Base-by-base conservation (phyloP, 768 basidiomycete species). In the Botryobasidium botryosum region DNA sequence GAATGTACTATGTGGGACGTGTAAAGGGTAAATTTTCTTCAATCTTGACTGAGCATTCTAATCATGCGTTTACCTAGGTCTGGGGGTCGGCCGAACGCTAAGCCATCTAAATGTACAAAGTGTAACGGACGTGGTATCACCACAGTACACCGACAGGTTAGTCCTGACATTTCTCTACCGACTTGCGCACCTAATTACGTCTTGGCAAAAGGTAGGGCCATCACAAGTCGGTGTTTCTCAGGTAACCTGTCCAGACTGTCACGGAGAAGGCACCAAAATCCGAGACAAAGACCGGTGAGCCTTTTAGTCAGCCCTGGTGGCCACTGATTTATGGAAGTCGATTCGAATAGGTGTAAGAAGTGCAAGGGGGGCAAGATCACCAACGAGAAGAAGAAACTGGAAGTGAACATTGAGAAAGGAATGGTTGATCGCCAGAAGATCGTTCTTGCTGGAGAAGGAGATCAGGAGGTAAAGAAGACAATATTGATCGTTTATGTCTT, bases 371-470 rank as follows among this genome's bases (percentile, higher is more conserved):
- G 72, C 43, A 80, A 78, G 59, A 79, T 76, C 0, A 71, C 81
- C 35, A 77, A 80, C 50, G 87, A 92, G 57, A 94, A 88, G 67
- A 84, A 79, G 37, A 75, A 84, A 40, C 77, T 88, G 51, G 87
- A 91, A 51, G 77, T 94, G 20, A 71, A 74, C 52, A 70, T 96
- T 36, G 85, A 91, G 54, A 77, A 75, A 43, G 92, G 92, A 12
- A 87, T 88, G 77, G 58, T 74, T 4, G 74, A 90, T 53, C 72
- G 75, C 7, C 77, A 92, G 56, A 66, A 81, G 46, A 91, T 96
- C 41, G 77, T 92, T 2, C 69, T 97, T 38, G 67, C 76, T n/a
- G 90, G 87, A 7, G 87, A 86, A 41, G 91, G 88, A 10, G 92
- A 97, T 55, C 81, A 94, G 61, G 68, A 79, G 65, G 88, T 88